These are phyloP conservation scores for Nicotiana knightiana DNA, from an alignment of 257 asterid species.

Conservation along the genomic window DNA sequence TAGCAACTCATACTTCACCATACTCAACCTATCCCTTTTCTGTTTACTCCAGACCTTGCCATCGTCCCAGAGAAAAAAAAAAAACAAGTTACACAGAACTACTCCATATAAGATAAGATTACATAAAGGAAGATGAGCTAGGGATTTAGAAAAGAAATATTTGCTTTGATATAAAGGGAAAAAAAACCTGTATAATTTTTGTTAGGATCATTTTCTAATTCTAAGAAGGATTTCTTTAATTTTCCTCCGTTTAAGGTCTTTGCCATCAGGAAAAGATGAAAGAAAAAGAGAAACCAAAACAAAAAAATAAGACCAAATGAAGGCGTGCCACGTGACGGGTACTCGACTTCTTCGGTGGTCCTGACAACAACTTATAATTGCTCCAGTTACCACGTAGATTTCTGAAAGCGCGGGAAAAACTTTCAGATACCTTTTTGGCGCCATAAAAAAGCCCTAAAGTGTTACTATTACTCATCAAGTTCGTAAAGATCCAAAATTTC, in stretches of 20 bases:
- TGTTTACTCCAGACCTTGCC: not conserved
- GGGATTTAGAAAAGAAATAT: not conserved
- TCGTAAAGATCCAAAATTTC: not conserved
- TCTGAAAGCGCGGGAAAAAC: conserved; percentile 14
- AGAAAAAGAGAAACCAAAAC: too few relatives aligned
- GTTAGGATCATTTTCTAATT: too few relatives aligned
- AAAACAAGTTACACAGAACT: not conserved
- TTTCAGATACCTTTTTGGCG: conserved; percentile 16
- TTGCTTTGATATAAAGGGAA: not conserved
- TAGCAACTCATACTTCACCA: not conserved
- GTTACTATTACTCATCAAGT: not conserved
- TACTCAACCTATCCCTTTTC: not conserved
- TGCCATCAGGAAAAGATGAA: not conserved
- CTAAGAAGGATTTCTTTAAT: too few relatives aligned
- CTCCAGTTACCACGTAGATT: not conserved
- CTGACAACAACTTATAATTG: not conserved
- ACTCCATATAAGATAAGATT: not conserved
- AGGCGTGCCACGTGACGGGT: not conserved
- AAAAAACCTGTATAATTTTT: too few relatives aligned
- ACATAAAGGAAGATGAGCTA: not conserved
- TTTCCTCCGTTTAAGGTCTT: too few relatives aligned
- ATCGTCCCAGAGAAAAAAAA: not conserved
- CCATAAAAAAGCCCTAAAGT: conserved; percentile 11
- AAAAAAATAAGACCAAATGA: not conserved
- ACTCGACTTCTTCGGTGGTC: not conserved